phyloP scores from a whole-genome alignment of 345 rosid species.

The Corymbia maculata region DNA sequence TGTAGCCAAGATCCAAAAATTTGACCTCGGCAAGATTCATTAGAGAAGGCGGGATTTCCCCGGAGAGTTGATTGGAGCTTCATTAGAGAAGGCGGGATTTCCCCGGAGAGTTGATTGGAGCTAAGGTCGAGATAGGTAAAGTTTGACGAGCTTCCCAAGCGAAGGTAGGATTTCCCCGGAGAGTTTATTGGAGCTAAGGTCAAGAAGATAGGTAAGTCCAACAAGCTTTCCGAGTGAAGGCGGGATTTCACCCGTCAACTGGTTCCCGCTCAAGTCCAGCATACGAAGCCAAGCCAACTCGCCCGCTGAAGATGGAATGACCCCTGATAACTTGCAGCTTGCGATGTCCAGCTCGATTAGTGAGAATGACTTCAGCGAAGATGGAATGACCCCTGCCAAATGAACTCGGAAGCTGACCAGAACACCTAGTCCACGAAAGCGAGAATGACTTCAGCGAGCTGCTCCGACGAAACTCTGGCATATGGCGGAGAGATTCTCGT shows the following conservation, averaged over 20 bases:
- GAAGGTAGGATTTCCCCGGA: background rate
- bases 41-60: too few species aligned
- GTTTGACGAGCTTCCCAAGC: background rate
- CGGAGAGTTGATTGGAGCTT: too few species aligned
- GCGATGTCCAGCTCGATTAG: background rate
- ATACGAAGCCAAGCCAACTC: background rate
- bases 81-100: too few species aligned
- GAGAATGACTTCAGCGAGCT: background rate
- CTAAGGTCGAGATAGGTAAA: background rate
- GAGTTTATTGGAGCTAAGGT: background rate
- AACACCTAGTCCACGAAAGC: background rate
- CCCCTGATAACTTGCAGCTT: background rate
- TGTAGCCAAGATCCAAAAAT: background rate
- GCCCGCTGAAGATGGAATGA: background rate
- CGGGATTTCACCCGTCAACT: background rate
- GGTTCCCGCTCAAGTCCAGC: background rate
- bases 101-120: background rate
- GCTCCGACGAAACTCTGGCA: slow-evolving; percentile 4
- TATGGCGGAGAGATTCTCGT: background rate
- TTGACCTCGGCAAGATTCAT: too few species aligned
- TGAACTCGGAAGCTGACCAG: background rate
- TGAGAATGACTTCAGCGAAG: too few species aligned
- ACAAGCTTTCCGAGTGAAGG: background rate
- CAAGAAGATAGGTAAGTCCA: background rate
- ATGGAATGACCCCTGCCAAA: background rate